Evolutionary conservation across 495 filamentous ascomycete species (phyloP).

Genomic region (Penicillium herquei): DNA sequence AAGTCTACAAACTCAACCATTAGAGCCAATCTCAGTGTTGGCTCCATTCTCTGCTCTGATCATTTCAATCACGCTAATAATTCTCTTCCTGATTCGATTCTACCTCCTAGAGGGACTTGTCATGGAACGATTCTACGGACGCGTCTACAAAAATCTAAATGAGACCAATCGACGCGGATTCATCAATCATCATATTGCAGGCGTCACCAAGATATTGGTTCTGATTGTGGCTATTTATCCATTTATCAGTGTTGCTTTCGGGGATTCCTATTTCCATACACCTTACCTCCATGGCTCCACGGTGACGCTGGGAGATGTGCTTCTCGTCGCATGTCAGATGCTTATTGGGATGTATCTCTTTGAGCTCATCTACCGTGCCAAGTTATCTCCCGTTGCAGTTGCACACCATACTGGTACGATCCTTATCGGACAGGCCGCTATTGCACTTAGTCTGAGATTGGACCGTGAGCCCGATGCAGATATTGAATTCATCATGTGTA

Average conservation of each 20-base stretch:
- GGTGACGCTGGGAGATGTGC: constrained; percentile 41
- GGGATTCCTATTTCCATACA: constrained; percentile 30
- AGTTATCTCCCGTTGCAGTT: constrained; percentile 42
- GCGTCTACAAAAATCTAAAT: constrained; percentile 33
- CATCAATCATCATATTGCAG: constrained; percentile 52
- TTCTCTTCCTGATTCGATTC: constrained; percentile 42
- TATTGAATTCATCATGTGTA: constrained; percentile 49
- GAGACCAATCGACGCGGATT: constrained; percentile 44
- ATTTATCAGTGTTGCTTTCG: constrained; percentile 41
- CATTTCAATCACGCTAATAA: constrained; percentile 39
- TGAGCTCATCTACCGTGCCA: constrained; percentile 45
- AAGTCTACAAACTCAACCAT: background rate
- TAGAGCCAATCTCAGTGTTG: constrained; percentile 33
- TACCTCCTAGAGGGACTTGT: constrained; percentile 46
- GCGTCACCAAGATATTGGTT: constrained; percentile 42
- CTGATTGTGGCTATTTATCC: constrained; percentile 44
- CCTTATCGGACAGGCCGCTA: constrained; percentile 45
- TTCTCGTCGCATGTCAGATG: constrained; percentile 44
- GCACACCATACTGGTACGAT: constrained; percentile 48
- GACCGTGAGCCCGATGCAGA: constrained; percentile 41
- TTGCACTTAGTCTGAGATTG: constrained; percentile 42
- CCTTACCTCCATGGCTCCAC: constrained; percentile 26
- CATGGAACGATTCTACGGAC: constrained; percentile 34
- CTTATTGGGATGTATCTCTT: constrained; percentile 50
- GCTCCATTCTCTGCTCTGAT: constrained; percentile 46